Conservation (phyloP, 768 basidiomycete genomes). For the Agaricus blazei region DNA sequence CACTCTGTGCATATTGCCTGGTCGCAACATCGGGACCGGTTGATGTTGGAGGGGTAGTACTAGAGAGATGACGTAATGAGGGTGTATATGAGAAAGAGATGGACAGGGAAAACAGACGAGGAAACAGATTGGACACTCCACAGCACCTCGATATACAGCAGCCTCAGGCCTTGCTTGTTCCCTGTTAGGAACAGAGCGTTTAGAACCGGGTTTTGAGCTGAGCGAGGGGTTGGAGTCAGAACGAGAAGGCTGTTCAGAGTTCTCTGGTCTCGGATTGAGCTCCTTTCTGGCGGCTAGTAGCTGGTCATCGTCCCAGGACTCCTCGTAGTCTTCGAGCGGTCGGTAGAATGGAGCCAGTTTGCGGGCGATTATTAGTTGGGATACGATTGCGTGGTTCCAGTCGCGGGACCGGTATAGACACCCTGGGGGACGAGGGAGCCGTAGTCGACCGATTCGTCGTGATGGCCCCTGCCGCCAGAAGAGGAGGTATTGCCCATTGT, state of each 20-base stretch:
- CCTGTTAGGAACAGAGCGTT: constrained; percentile 54
- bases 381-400: constrained; percentile 86
- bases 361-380: constrained; percentile 82
- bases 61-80: constrained; percentile 33
- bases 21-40: constrained; percentile 96
- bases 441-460: constrained; percentile 83
- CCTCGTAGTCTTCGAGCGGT: constrained; percentile 90
- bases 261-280: constrained; percentile 40
- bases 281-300: constrained; percentile 80
- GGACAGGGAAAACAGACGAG: constrained; percentile 54
- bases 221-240: constrained; percentile 33
- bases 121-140: constrained; percentile 98
- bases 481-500: constrained; percentile 81
- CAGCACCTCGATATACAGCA: constrained; percentile 74
- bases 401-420: constrained; percentile 80
- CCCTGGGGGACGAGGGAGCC: constrained; percentile 79
- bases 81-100: constrained; percentile 14
- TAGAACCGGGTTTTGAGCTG: constrained; percentile 35
- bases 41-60: constrained; percentile 98
- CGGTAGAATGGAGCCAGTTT: constrained; percentile 94
- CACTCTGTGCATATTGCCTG: constrained; percentile 99
- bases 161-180: constrained; percentile 73
- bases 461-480: constrained; percentile 65
- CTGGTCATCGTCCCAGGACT: constrained; percentile 84
- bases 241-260: constrained; percentile 39